Evolutionary conservation across 2,329 filamentous ascomycete genomes (phyloP).

Genomic region (Rutstroemia sydowiana): DNA sequence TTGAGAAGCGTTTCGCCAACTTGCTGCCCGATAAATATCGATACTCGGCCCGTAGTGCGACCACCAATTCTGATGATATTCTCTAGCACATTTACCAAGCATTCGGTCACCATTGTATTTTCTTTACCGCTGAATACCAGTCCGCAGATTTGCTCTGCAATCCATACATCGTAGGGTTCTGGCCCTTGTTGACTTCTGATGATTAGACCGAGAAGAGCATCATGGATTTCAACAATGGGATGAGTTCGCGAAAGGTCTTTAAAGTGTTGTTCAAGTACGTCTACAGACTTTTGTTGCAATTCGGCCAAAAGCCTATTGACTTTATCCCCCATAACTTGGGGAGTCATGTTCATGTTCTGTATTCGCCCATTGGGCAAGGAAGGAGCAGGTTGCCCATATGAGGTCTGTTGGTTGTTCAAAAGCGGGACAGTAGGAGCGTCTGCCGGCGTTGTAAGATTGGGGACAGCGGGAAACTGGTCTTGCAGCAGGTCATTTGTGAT

Average conservation of each 20-base stretch:
- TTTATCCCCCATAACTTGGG: constrained; percentile 44
- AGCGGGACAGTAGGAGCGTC: constrained; percentile 49
- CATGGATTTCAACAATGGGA: constrained; percentile 53
- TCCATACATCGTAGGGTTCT: constrained; percentile 51
- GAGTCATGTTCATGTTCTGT: constrained; percentile 39
- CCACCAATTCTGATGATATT: constrained; percentile 51
- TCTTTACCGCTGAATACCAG: constrained; percentile 45
- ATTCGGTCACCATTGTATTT: constrained; percentile 52
- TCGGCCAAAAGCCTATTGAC: constrained; percentile 52
- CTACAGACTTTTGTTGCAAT: constrained; percentile 45
- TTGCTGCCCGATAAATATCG: constrained; percentile 49
- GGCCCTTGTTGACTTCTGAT: constrained; percentile 56
- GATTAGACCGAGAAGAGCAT: constrained; percentile 53
- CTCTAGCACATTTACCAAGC: constrained; percentile 54
- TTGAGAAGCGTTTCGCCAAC: constrained; percentile 49
- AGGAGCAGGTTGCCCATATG: constrained; percentile 48
- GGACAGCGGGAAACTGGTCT: constrained; percentile 52
- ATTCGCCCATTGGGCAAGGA: constrained; percentile 45
- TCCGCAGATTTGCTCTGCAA: constrained; percentile 52
- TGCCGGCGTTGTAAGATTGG: constrained; percentile 49
- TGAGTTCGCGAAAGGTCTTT: constrained; percentile 51
- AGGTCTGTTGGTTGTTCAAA: constrained; percentile 44
- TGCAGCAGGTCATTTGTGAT: constrained; percentile 58
- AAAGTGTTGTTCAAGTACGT: constrained; percentile 53
- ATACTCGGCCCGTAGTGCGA: constrained; percentile 46